These are phyloP conservation scores for Globisporangium emineosum DNA, from an alignment of 352 stramenopile genomes.

Conservation along the genomic window DNA sequence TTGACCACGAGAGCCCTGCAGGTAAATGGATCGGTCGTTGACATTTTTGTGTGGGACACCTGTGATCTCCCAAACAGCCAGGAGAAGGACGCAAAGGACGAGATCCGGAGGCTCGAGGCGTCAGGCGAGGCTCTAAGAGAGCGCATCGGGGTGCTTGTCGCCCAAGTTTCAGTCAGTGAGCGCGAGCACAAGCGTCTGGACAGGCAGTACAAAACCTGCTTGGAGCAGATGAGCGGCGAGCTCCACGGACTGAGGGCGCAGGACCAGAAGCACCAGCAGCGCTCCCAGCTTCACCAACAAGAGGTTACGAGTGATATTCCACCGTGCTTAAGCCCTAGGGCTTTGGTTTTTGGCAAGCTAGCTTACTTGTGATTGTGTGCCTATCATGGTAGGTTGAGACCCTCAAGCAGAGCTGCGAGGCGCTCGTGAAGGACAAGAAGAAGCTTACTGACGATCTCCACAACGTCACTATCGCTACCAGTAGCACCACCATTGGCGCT, in stretches of 20 bases:
- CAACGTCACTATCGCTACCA: background rate
- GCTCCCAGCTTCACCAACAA: conserved; percentile 8
- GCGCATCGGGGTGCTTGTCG: conserved; percentile 26
- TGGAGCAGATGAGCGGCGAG: conserved; percentile 32
- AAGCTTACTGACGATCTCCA: conserved; percentile 22
- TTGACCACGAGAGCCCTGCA: background rate
- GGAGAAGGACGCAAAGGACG: conserved; percentile 30
- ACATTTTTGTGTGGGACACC: background rate
- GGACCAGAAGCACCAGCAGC: conserved; percentile 10
- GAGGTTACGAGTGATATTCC: background rate
- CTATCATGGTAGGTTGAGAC: conserved; percentile 16
- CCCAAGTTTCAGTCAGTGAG: conserved; percentile 31
- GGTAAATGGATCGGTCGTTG: background rate
- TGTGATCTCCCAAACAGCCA: conserved; percentile 14
- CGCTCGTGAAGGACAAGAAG: conserved; percentile 25
- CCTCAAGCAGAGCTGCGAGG: conserved; percentile 20
- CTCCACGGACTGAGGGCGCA: conserved; percentile 20
- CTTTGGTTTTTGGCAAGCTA: too few species aligned
- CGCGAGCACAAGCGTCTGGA: conserved; percentile 24
- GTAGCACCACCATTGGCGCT: background rate
- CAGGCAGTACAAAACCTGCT: conserved; percentile 30
- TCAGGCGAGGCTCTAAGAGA: conserved; percentile 20
- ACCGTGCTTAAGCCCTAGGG: too few species aligned
- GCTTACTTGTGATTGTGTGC: too few species aligned
- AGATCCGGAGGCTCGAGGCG: conserved; percentile 36